Conservation (phyloP, 2,329 filamentous ascomycete genomes). For the Colletotrichum cereale region DNA sequence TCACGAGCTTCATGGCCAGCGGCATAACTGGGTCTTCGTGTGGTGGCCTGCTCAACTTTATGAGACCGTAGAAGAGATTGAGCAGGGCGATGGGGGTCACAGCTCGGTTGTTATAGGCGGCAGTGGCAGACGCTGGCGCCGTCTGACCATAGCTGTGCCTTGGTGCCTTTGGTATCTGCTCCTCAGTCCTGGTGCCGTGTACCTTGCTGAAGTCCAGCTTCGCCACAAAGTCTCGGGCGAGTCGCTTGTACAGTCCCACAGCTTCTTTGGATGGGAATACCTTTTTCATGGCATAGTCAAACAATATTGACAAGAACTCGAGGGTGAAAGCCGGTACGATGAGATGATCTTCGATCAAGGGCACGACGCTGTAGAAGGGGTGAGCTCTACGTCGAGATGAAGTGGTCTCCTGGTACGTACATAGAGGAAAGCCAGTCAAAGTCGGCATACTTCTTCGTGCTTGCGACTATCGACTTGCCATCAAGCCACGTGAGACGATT, state of each 20-base stretch:
- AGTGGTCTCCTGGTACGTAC: background rate
- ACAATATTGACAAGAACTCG: background rate
- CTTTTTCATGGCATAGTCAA: background rate
- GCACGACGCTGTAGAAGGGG: background rate
- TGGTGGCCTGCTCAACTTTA: slow-evolving; percentile 35
- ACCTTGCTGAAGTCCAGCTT: slow-evolving; percentile 15
- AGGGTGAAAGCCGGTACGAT: slow-evolving; percentile 4
- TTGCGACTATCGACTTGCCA: background rate
- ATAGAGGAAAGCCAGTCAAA: slow-evolving; percentile 22
- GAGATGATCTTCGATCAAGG: slow-evolving; percentile 13
- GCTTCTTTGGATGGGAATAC: background rate
- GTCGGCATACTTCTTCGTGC: background rate
- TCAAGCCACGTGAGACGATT: background rate
- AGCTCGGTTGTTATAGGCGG: background rate
- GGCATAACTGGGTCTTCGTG: slow-evolving; percentile 39
- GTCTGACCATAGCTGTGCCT: background rate
- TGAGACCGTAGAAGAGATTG: slow-evolving; percentile 14
- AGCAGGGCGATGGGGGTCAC: background rate
- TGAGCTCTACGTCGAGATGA: background rate
- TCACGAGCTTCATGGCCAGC: slow-evolving; percentile 42
- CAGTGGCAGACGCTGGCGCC: background rate
- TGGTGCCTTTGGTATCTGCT: background rate
- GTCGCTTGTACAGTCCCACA: slow-evolving; percentile 4
- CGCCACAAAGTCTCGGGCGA: background rate
- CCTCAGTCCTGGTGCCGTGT: background rate